Evolutionary conservation across 495 filamentous ascomycete genomes (phyloP), one percentile per base, ranked within the genome.

Genomic region (Jackrogersella multiformis): DNA sequence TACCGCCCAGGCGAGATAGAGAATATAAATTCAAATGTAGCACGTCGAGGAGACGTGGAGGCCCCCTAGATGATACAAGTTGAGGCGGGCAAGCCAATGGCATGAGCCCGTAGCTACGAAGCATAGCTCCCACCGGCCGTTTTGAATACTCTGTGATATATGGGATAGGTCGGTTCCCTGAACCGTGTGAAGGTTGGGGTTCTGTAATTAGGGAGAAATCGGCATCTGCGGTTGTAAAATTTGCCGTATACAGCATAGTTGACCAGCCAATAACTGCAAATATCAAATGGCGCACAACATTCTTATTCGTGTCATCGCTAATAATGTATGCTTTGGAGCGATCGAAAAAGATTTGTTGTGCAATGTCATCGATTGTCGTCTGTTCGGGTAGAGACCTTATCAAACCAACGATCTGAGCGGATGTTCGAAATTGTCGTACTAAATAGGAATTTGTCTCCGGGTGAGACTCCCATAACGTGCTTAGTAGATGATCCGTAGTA

Each of bases 251-350:
- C 24, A 59, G 23, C 20, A 49, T 26, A 13, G 56, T 48, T 30
- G 56, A 59, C 41, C 42, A 59, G 18, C 56, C 56, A 7, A 59
- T 59, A 38, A 30, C 32, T 2, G 42, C 42, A 30, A 59, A 59
- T 36, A 59, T 24, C 2, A 59, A 39, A 7, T 49, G 30, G 20
- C 44, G 41, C 20, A 59, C 24, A 0, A 10, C 44, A 16, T 49
- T 20, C n/a, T 59, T 5, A 8, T 49, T 6, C 2, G 2, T 5
- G 15, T 48, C 18, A 16, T 1, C 23, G 5, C 38, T 24, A 7
- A 13, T 5, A 6, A 6, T 5, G 15, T 30, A 45, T 34, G 23
- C 15, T 4, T 49, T 7, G 15, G 20, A 49, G 28, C 20, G 5
- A 26, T 48, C 44, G 44, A 15, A 59, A 1, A 59, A 6, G n/a